Base-by-base conservation (phyloP, 164 flowering plant species). In the Tetracentron sinense region DNA sequence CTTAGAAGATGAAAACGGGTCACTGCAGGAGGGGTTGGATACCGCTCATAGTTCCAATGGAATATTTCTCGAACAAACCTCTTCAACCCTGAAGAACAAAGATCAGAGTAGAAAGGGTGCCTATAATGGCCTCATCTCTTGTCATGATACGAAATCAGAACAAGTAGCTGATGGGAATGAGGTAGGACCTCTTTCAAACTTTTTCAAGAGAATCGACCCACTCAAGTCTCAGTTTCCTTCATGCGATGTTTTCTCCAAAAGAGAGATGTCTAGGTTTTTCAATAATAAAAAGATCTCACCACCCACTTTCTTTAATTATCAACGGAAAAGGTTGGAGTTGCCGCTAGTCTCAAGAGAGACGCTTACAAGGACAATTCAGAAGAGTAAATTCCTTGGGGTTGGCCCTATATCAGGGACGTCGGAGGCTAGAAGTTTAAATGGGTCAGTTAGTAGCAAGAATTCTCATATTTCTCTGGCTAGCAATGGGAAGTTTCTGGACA, bases 181-280 rank as follows among this genome's bases (percentile, higher is more conserved):
- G 23, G 60, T 26, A 58, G 72, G 60, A 65, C 63, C 81, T 67
- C 28, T 35, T 14, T 44, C 26, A 6, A 68, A 35, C 33, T 73
- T 65, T 57, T 63, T 47, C 57, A 33, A 22, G 21, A 76, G 74
- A 54, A 63, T 75, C 68, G 75, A 87, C 56, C 98, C 98, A 47
- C 66, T 94, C 25, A 83, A 77, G 62, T 75, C 90, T 66, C 98
- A 94, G 75, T 14, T 82, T 63, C 98, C 95, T 58, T 83, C 91
- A 20, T 63, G 78, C 42, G 69, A 94, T 74, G 62, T 90, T 71
- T 87, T 94, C 77, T 89, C 90, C 23, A 90, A 63, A 68, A 82
- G 74, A 61, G 90, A 82, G 72, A 90, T 94, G 97, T 77, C 90
- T 51, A 67, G 48, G 0, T 94, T 83, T 70, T 71, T 85, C 47